These are phyloP conservation scores for Wickerhamiella australiensis DNA, from an alignment of 805 yeast genomes.

Conservation along the genomic window DNA sequence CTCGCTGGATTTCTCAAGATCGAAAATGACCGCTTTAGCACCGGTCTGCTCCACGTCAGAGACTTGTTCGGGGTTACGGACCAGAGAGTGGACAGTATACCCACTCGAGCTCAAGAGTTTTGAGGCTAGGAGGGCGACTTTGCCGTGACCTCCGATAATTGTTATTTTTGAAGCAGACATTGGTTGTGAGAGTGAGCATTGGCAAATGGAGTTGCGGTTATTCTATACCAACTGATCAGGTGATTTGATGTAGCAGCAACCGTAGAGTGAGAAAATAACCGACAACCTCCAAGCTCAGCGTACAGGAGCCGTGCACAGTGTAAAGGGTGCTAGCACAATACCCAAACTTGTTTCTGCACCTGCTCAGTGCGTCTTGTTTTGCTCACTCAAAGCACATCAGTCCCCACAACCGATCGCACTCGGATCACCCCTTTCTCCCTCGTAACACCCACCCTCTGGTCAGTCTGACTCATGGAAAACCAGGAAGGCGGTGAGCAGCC, in stretches of 20 bases:
- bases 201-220: not conserved
- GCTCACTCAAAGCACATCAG: no score
- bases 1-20: conserved; percentile 27
- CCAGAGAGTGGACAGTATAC: conserved; percentile 31
- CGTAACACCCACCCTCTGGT: not conserved
- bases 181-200: not conserved
- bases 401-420: no score
- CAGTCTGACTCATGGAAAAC: conserved; percentile 13
- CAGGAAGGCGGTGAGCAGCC: conserved; percentile 58
- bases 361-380: no score
- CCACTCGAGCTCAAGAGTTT: conserved; percentile 26
- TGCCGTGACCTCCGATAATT: conserved; percentile 52
- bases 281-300: no score
- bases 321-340: no score
- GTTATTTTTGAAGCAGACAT: not conserved
- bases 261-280: no score
- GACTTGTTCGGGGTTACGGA: conserved; percentile 38
- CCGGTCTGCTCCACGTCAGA: conserved; percentile 32
- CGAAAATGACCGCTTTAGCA: conserved; percentile 29
- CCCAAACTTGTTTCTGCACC: no score
- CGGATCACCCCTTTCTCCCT: not conserved
- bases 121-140: conserved; percentile 40
- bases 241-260: not conserved
- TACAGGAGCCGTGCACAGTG: no score
- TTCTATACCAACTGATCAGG: not conserved